Conservation (phyloP, 148 eudicot genomes). For the Rhododendron ovatum region DNA sequence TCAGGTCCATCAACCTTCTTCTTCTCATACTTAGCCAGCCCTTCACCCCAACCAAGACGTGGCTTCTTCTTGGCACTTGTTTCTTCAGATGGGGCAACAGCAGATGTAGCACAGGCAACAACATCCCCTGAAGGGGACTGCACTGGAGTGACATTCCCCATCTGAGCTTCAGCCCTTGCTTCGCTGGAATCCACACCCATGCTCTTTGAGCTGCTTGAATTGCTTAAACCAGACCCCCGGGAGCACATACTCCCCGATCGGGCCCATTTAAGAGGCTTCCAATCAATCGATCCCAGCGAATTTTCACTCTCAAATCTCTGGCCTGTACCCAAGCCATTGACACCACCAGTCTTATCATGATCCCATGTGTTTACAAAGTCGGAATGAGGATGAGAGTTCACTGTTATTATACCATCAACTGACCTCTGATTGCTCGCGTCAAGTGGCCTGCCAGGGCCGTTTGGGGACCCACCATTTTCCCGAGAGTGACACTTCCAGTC, state of each 20-base stretch:
- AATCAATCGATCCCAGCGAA: slow-evolving; percentile 44
- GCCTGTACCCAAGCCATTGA: slow-evolving; percentile 29
- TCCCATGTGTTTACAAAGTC: slow-evolving; percentile 33
- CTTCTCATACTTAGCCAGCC: slow-evolving; percentile 90
- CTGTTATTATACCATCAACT: slow-evolving; percentile 31
- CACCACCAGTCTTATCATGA: slow-evolving; percentile 38
- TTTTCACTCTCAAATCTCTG: slow-evolving; percentile 52
- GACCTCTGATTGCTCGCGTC: slow-evolving; percentile 34
- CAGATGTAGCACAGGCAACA: slow-evolving; percentile 31
- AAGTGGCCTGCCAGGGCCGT: slow-evolving; percentile 35
- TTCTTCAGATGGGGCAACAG: slow-evolving; percentile 44
- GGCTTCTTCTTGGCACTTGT: slow-evolving; percentile 67
- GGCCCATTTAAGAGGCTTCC: slow-evolving; percentile 82
- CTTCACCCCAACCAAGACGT: slow-evolving; percentile 96
- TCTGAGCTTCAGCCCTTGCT: slow-evolving; percentile 34
- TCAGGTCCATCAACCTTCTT: slow-evolving; percentile 72
- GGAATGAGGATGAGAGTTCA: slow-evolving; percentile 46
- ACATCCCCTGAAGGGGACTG: slow-evolving; percentile 57
- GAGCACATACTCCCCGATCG: slow-evolving; percentile 71
- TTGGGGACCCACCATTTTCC: slow-evolving; percentile 36
- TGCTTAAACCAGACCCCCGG: slow-evolving; percentile 58
- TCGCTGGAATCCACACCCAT: slow-evolving; percentile 43
- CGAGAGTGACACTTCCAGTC: slow-evolving; percentile 52
- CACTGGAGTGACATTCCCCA: slow-evolving; percentile 31
- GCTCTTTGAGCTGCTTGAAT: slow-evolving; percentile 65